Base-by-base conservation (phyloP, 2,329 filamentous ascomycete species). In the Colletotrichum euphorbiae region DNA sequence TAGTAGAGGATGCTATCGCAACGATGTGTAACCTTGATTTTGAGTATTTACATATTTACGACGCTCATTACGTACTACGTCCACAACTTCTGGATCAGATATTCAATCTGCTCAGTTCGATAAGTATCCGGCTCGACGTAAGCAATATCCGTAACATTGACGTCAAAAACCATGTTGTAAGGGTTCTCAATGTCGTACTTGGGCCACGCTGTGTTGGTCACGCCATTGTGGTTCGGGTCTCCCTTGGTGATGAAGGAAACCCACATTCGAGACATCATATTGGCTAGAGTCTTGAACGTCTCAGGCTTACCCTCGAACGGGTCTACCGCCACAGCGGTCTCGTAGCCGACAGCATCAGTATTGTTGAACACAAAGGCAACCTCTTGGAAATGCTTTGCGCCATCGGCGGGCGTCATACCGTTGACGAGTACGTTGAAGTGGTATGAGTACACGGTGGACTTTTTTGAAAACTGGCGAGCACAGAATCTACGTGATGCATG, bases 371-470 rank as follows among this genome's bases (percentile, higher is more conserved):
- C 85, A 69, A 73, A 77, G 6, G 71, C 73, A 15, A 77, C 69
- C 57, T 77, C 76, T 1, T 72, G 71, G 28, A 76, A 77, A 62
- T 77, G 76, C 2, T 72, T 70, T 7, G 71, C 74, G 24, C 76
- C 76, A 3, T 73, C 50, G 33, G 58, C 50, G 15, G 71, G 68
- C 21, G 63, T 36, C 55, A 70, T 38, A 21, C 70, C 70, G 57
- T 70, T 69, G 57, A 70, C 69, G 4, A 70, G 58, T 9, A 83
- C 81, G 64, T 85, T 78, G 70, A 84, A 85, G 42, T 80, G 77
- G 76, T 85, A 86, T 58, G 84, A 86, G 79, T 88, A 90, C 7
- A 86, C 85, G 19, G 84, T n/a, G n/a, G n/a, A n/a, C n/a, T n/a
- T n/a, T n/a, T 79, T 24, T 24, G 24, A 21, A 21, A 3, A 89